These are phyloP conservation scores for Jaapia argillacea DNA, from an alignment of 768 basidiomycete species.

Conservation along the genomic window DNA sequence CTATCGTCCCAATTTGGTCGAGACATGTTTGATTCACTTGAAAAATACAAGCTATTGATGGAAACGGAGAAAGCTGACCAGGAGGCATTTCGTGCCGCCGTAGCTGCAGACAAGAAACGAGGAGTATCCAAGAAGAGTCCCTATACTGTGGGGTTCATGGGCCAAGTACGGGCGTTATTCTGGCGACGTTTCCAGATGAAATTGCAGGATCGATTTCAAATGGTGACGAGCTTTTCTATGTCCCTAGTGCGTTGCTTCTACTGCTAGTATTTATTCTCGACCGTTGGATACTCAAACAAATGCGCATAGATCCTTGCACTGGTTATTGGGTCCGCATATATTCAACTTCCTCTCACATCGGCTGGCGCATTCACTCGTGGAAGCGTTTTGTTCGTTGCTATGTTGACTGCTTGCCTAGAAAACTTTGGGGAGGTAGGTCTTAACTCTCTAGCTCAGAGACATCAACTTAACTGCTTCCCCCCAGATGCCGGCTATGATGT, in stretches of 20 bases:
- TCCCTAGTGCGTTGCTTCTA: not conserved
- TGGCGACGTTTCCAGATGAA: conserved; percentile 48
- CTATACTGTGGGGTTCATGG: conserved; percentile 71
- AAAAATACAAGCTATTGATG: conserved; percentile 45
- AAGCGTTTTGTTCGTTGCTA: conserved; percentile 63
- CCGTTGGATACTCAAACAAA: not conserved
- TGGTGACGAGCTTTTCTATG: not conserved
- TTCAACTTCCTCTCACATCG: conserved; percentile 61
- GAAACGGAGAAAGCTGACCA: conserved; percentile 57
- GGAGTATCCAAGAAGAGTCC: conserved; percentile 64
- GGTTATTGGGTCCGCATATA: conserved; percentile 66
- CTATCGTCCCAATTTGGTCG: conserved; percentile 29
- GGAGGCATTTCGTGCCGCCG: conserved; percentile 68
- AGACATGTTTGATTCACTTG: conserved; percentile 2
- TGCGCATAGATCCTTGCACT: conserved; percentile 16
- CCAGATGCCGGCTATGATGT: conserved; percentile 65
- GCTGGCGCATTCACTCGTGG: conserved; percentile 84
- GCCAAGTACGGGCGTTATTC: conserved; percentile 64
- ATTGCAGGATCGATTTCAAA: not conserved
- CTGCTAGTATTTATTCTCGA: too few species aligned
- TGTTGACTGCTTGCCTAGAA: conserved; percentile 37
- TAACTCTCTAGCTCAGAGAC: too few species aligned
- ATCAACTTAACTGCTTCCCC: too few species aligned
- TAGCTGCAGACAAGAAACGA: conserved; percentile 52
- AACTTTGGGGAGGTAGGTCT: conserved; percentile 55